Evolutionary conservation across 768 basidiomycete species (phyloP).

Genomic region (Boletus bicolor): DNA sequence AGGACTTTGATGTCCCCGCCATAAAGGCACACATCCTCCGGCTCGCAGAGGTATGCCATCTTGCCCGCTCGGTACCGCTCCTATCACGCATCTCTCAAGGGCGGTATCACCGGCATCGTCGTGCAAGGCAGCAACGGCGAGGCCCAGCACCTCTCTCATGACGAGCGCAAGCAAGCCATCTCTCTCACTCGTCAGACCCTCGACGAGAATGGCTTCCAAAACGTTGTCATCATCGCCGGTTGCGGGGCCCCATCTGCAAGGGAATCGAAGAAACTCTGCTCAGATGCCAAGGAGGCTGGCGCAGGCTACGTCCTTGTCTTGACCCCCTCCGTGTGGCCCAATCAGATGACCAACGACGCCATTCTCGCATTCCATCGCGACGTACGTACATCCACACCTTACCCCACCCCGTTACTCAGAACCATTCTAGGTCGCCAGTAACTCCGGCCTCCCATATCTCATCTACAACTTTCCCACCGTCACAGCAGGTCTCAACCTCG

Average conservation of each 20-base stretch:
- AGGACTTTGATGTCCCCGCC: conserved; percentile 65
- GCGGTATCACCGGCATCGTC: conserved; percentile 68
- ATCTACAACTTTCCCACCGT: conserved; percentile 86
- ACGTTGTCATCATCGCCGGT: conserved; percentile 73
- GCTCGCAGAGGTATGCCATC: conserved; percentile 55
- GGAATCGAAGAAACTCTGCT: conserved; percentile 67
- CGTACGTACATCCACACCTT: conserved; percentile 32
- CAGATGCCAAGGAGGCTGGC: conserved; percentile 78
- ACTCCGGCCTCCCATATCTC: conserved; percentile 67
- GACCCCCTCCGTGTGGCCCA: conserved; percentile 70
- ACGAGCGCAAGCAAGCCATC: conserved; percentile 65
- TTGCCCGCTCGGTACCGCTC: conserved; percentile 11
- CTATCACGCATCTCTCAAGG: conserved; percentile 38
- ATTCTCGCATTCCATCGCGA: conserved; percentile 66
- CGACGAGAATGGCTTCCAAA: conserved; percentile 64
- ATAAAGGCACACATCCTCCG: conserved; percentile 70
- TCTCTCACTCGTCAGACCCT: conserved; percentile 65
- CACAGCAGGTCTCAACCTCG: conserved; percentile 79
- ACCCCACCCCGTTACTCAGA: neutral
- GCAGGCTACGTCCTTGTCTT: conserved; percentile 74
- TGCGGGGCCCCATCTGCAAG: conserved; percentile 79
- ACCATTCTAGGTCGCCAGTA: conserved; percentile 55
- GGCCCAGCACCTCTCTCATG: conserved; percentile 71
- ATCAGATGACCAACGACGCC: conserved; percentile 58
- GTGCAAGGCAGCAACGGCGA: conserved; percentile 76